Percentiles rank a stretch among this genome's conserved stretches.
Conservation (phyloP, 768 basidiomycete species). For the Kwoniella sp. region DNA sequence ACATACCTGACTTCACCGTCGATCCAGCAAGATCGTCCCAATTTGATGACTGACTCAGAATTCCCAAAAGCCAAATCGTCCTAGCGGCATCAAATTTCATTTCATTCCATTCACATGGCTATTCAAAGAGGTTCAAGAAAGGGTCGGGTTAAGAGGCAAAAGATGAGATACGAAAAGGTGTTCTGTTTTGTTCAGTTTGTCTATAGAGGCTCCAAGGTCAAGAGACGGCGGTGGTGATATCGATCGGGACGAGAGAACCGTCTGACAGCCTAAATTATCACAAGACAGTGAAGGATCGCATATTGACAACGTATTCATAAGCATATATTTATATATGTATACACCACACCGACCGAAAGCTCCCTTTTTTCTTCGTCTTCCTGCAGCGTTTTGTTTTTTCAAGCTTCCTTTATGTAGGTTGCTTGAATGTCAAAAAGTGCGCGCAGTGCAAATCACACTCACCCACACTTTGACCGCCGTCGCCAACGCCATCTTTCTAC, state of each 20-base stretch:
- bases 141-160: too few relatives aligned
- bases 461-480: neutral
- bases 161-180: too few relatives aligned
- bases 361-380: neutral
- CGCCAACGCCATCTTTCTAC: neutral
- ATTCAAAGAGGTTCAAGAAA: slow-evolving; percentile 3
- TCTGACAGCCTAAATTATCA: too few relatives aligned
- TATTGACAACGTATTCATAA: slow-evolving; percentile 3
- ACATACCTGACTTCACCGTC: too few relatives aligned
- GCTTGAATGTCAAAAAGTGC: neutral
- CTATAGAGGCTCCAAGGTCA: neutral
- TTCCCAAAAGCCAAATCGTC: too few relatives aligned
- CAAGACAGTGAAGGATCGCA: neutral
- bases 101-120: slow-evolving; percentile 16
- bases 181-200: neutral
- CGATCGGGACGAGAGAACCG: too few relatives aligned
- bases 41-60: too few relatives aligned
- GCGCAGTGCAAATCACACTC: neutral
- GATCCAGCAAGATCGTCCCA: too few relatives aligned
- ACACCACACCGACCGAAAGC: neutral
- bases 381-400: too few relatives aligned
- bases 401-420: neutral
- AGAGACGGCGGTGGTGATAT: neutral
- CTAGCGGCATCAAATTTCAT: slow-evolving; percentile 23
- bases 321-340: slow-evolving; percentile 4